Evolutionary conservation across 1,139 yeast genomes (phyloP).

Genomic region (Kurtzmaniella quercitrusa): DNA sequence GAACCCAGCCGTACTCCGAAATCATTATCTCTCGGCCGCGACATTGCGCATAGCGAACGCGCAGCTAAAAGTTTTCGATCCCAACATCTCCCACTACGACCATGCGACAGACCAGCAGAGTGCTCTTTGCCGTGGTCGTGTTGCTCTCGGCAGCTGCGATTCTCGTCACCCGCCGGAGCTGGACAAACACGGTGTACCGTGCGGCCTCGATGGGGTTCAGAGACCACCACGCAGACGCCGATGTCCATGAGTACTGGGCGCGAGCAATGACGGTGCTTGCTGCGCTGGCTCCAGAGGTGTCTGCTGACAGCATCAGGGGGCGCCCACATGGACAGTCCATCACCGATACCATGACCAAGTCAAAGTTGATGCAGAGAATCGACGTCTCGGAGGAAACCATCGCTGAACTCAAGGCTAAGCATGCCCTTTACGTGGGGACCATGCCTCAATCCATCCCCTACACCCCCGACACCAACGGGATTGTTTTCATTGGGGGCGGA

Average conservation of each 20-base stretch:
- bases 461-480: conserved; percentile 6
- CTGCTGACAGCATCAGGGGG: neutral
- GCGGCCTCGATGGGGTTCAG: neutral
- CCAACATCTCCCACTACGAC: neutral
- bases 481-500: conserved; percentile 10
- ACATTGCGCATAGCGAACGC: neutral
- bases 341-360: conserved; percentile 16
- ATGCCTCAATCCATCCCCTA: conserved; percentile 23
- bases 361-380: conserved; percentile 27
- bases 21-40: neutral
- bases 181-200: neutral
- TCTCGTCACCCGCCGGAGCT: neutral
- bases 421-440: conserved; percentile 16
- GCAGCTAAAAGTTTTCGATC: neutral
- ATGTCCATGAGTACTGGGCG: neutral
- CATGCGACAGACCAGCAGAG: neutral
- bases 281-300: neutral
- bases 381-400: conserved; percentile 19
- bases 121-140: neutral
- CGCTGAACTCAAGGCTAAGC: conserved; percentile 22
- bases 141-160: neutral
- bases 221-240: neutral
- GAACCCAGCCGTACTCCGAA: no score
- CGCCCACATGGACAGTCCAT: conserved; percentile 1
- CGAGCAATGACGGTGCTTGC: neutral